Percentiles rank a stretch among this genome's conserved stretches.
These are phyloP conservation scores for Aureobasidium sp. DNA, from an alignment of 2,329 filamentous ascomycete species.

Conservation along the genomic window DNA sequence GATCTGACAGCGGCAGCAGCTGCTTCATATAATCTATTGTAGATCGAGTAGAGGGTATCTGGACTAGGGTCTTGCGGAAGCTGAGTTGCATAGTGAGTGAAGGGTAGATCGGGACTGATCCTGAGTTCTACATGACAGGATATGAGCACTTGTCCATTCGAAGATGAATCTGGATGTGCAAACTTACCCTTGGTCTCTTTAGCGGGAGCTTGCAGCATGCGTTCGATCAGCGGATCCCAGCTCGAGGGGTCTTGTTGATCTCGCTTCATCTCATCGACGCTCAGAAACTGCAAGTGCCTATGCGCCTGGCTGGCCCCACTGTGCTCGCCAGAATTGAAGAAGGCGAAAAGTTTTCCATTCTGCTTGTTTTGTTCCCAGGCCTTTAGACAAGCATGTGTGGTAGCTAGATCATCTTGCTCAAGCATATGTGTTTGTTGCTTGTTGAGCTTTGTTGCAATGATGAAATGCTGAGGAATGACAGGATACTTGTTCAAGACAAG, in stretches of 20 bases:
- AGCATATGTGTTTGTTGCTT: conserved; percentile 57
- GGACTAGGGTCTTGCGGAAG: conserved; percentile 34
- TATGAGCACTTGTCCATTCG: background rate
- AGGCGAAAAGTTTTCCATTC: conserved; percentile 44
- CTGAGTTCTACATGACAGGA: background rate
- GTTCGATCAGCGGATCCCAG: conserved; percentile 45
- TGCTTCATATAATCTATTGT: conserved; percentile 26
- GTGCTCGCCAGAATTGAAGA: conserved; percentile 61
- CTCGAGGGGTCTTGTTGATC: conserved; percentile 17
- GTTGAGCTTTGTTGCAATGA: conserved; percentile 57
- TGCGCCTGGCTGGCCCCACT: conserved; percentile 66
- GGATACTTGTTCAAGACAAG: conserved; percentile 70
- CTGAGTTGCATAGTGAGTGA: conserved; percentile 39
- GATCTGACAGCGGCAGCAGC: conserved; percentile 28
- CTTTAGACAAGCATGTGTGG: conserved; percentile 52
- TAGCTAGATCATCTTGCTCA: conserved; percentile 50
- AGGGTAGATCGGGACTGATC: conserved; percentile 30
- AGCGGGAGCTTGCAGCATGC: conserved; percentile 20
- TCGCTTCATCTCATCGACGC: conserved; percentile 52
- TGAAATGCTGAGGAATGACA: conserved; percentile 61
- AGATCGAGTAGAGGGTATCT: conserved; percentile 25
- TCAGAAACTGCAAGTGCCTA: conserved; percentile 62
- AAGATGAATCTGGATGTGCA: too few relatives aligned
- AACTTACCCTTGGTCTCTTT: background rate
- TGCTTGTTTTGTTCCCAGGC: conserved; percentile 37